Evolutionary conservation across 495 filamentous ascomycete species (phyloP), one percentile per base, ranked within the genome.

Genomic region (Endocarpon pusillum): DNA sequence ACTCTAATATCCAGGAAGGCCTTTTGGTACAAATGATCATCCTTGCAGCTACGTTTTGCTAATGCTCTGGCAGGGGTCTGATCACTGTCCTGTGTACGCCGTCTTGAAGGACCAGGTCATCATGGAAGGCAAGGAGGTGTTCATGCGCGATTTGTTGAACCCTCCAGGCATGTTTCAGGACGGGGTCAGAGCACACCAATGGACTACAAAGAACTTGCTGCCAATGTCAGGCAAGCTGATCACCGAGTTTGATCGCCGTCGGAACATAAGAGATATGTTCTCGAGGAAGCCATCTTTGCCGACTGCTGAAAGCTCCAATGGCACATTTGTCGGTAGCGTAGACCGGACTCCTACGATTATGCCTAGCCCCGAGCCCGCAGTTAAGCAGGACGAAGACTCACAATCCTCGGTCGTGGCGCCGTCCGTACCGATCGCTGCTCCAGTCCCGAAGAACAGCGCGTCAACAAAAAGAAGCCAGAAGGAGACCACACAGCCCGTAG

Each of bases 191-290:
- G 63, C 70, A 37, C 64, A 67, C 34, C 73, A 80, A 21, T 85
- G 75, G 58, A 64, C 68, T 8, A 44, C 58, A 2, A 77, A 71
- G 42, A 68, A 78, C 42, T 50, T 76, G 1, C 60, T 84, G 8
- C 72, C 82, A n/a, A 54, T 70, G 1, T 93, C 85, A 5, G 84
- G 75, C 0, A 84, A 73, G 42, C 62, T 87, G 11, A 75, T 94
- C 26, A 79, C 84, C 0, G 86, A 96, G 47, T 96, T 94, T 41
- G 71, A 83, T 40, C 74, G 72, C 30, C 73, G 86, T 3, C 67
- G 72, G 40, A 94, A 59, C 45, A 94, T 96, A 46, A 84, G 78
- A 38, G 85, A 93, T 40, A 94, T 96, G 86, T 94, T 96, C 42
- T 49, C 58, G 15, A 66, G 59, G 22, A 83, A 71, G 47, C 67